These are phyloP conservation scores for Microcyclospora tardicrescens DNA, from an alignment of 2,329 filamentous ascomycete species.

Conservation along the genomic window DNA sequence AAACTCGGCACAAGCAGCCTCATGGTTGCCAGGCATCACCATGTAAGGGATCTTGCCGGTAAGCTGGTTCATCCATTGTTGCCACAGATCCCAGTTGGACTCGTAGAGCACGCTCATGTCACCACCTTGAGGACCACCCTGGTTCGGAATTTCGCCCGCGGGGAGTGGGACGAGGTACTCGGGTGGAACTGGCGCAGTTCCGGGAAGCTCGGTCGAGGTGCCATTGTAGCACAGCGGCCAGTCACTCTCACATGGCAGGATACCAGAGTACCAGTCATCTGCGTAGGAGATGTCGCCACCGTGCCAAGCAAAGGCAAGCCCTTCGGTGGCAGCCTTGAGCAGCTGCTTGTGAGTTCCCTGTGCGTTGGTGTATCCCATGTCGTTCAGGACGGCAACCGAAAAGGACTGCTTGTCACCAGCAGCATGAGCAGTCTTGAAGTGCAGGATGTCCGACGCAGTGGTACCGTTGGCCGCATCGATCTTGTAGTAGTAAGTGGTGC, in stretches of 20 bases:
- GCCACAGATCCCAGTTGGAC: slow-evolving; percentile 41
- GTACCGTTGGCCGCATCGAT: slow-evolving; percentile 39
- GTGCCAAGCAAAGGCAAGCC: slow-evolving; percentile 40
- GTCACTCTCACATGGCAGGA: slow-evolving; percentile 32
- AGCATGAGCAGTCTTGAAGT: slow-evolving; percentile 34
- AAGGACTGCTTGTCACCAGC: slow-evolving; percentile 32
- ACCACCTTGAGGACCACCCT: slow-evolving; percentile 35
- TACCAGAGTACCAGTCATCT: slow-evolving; percentile 40
- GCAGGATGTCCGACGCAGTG: slow-evolving; percentile 33
- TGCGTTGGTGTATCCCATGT: slow-evolving; percentile 44
- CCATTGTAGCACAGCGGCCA: slow-evolving; percentile 43
- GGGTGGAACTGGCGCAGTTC: slow-evolving; percentile 25
- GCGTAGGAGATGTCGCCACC: slow-evolving; percentile 41
- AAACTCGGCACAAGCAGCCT: slow-evolving; percentile 37
- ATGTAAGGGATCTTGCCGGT: slow-evolving; percentile 37
- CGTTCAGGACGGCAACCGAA: slow-evolving; percentile 36
- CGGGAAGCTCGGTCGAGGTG: slow-evolving; percentile 28
- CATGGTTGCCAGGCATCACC: slow-evolving; percentile 40
- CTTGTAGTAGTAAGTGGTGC: slow-evolving; percentile 40
- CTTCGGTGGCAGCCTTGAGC: slow-evolving; percentile 29
- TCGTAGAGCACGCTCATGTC: slow-evolving; percentile 40
- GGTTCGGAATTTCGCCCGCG: slow-evolving; percentile 31
- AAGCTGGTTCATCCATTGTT: slow-evolving; percentile 35
- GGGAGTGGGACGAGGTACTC: slow-evolving; percentile 34
- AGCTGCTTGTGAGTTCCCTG: slow-evolving; percentile 36